These are phyloP conservation scores for Pseudocercospora musae DNA, from an alignment of 2,329 filamentous ascomycete species.

Conservation along the genomic window DNA sequence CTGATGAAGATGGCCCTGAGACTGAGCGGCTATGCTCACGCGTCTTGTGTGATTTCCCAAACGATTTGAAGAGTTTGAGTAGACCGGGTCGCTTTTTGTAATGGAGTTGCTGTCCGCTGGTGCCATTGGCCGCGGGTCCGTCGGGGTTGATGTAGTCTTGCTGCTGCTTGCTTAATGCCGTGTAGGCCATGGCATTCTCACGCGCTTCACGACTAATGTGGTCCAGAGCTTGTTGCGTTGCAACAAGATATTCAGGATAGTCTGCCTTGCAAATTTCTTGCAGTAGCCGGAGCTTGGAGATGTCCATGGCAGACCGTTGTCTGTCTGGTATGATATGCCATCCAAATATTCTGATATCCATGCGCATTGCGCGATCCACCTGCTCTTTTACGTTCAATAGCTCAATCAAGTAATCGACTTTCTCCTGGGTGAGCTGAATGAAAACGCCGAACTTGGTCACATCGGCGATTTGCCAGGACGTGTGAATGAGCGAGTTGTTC, in stretches of 20 bases:
- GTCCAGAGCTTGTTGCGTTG: conserved; percentile 42
- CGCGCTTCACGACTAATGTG: conserved; percentile 39
- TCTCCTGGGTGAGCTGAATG: conserved; percentile 40
- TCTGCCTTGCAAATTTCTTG: conserved; percentile 42
- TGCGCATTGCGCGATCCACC: conserved; percentile 43
- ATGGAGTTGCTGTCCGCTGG: conserved; percentile 7
- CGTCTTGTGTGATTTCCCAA: conserved; percentile 20
- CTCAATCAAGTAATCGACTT: conserved; percentile 45
- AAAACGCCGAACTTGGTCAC: conserved; percentile 41
- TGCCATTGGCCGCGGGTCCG: background rate
- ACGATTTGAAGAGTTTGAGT: conserved; percentile 29
- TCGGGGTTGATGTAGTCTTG: conserved; percentile 1
- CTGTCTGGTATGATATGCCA: conserved; percentile 44
- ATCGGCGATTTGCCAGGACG: conserved; percentile 43
- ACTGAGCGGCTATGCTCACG: conserved; percentile 11
- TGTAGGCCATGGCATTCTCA: conserved; percentile 20
- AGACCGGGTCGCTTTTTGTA: conserved; percentile 29
- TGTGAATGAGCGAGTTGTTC: conserved; percentile 32
- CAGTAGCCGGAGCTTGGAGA: conserved; percentile 44
- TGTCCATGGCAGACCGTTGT: conserved; percentile 34
- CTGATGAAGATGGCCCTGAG: conserved; percentile 9
- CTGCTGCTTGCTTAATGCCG: conserved; percentile 12
- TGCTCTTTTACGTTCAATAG: conserved; percentile 44
- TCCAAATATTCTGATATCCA: conserved; percentile 47
- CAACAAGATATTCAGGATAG: conserved; percentile 46